Conservation (phyloP, 306 rosid genomes). For the Boehmeria nivea region DNA sequence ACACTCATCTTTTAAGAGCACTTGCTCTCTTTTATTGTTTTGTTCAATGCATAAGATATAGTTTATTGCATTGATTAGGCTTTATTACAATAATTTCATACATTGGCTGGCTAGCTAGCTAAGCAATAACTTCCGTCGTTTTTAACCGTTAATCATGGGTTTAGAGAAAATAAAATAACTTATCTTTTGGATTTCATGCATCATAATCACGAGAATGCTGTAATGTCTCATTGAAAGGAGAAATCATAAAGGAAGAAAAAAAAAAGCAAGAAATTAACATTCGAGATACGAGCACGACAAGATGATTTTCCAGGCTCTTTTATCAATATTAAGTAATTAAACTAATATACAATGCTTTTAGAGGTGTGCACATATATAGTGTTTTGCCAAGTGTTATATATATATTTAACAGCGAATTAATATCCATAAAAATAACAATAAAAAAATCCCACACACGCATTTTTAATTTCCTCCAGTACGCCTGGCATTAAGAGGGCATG, state of each 20-base stretch:
- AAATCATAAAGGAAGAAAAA: no score
- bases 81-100: neutral
- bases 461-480: neutral
- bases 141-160: slow-evolving; percentile 10
- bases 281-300: neutral
- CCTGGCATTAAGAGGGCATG: neutral
- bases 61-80: neutral
- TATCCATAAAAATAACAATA: neutral
- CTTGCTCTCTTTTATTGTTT: neutral
- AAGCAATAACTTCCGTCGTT: slow-evolving; percentile 6
- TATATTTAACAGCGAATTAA: no score
- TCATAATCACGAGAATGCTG: neutral
- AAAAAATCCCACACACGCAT: neutral
- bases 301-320: neutral
- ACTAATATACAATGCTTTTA: neutral
- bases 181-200: slow-evolving; percentile 1
- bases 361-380: neutral
- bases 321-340: neutral
- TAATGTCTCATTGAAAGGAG: neutral
- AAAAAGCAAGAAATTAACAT: neutral
- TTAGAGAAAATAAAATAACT: neutral
- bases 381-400: neutral
- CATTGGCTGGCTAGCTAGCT: neutral
- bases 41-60: slow-evolving; percentile 1
- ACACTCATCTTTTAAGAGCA: slow-evolving; percentile 11